Conservation (phyloP, 106 monocot species). For the Acorus gramineus region DNA sequence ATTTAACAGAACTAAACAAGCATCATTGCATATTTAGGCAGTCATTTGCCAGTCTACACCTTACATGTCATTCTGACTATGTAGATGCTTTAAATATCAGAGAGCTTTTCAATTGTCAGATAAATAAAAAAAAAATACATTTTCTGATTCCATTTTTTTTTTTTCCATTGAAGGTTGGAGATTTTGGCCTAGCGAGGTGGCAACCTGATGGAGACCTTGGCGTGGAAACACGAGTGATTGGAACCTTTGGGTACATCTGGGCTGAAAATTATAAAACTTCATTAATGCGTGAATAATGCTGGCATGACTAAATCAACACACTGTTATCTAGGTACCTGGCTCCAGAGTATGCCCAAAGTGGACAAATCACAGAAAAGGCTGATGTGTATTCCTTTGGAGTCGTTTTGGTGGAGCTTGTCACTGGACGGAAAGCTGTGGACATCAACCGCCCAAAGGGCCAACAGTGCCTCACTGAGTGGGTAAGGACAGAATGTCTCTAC, state of each 20-base stretch:
- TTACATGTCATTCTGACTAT: too few species aligned
- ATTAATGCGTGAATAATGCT: neutral
- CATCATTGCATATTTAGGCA: too few species aligned
- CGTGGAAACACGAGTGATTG: constrained; percentile 29
- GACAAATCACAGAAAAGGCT: constrained; percentile 36
- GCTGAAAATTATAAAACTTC: neutral
- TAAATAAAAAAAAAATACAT: too few species aligned
- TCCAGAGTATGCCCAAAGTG: constrained; percentile 38
- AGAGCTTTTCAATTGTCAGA: too few species aligned
- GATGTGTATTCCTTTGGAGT: constrained; percentile 45
- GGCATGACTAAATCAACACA: neutral
- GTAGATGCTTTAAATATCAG: too few species aligned
- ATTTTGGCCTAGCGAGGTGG: constrained; percentile 44
- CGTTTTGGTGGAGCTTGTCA: constrained; percentile 33
- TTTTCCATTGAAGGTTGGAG: constrained; percentile 24
- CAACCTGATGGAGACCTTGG: constrained; percentile 25
- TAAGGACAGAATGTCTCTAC: neutral
- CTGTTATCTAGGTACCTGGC: constrained; percentile 26
- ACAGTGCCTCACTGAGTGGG: constrained; percentile 46
- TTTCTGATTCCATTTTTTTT: too few species aligned
- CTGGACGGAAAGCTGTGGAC: constrained; percentile 38
- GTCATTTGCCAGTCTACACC: too few species aligned
- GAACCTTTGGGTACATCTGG: constrained; percentile 28
- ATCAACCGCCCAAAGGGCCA: constrained; percentile 37
- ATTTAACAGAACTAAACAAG: too few species aligned